phyloP scores from a whole-genome alignment of 768 basidiomycete species.

The Gautieria morchelliformis region DNA sequence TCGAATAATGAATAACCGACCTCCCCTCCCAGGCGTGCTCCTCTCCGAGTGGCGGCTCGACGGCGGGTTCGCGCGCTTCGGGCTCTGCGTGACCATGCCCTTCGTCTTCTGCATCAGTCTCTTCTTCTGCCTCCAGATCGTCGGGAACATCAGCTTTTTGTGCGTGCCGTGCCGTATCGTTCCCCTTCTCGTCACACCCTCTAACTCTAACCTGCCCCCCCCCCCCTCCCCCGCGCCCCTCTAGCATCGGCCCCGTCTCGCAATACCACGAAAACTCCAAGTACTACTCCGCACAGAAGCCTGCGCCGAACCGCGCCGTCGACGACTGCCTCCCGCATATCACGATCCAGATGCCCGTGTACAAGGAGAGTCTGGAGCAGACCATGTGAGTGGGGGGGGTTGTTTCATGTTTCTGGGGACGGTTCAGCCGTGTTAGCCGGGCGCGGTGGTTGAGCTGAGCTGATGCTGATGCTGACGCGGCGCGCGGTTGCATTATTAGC shows the following conservation, averaged over 20 bases:
- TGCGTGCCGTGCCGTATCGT: neutral
- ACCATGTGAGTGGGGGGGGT: slow-evolving; percentile 51
- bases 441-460: too few relatives aligned
- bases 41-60: slow-evolving; percentile 65
- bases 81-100: slow-evolving; percentile 53
- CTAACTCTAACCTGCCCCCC: too few relatives aligned
- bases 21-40: slow-evolving; percentile 26
- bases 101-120: slow-evolving; percentile 70
- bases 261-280: slow-evolving; percentile 79
- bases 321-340: slow-evolving; percentile 63
- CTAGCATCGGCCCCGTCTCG: slow-evolving; percentile 70
- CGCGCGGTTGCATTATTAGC: slow-evolving; percentile 24
- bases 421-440: too few relatives aligned
- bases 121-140: slow-evolving; percentile 11
- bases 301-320: slow-evolving; percentile 51
- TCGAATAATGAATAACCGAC: too few relatives aligned
- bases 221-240: too few relatives aligned
- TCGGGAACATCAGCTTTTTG: slow-evolving; percentile 11
- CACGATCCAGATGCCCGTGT: slow-evolving; percentile 78
- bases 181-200: neutral
- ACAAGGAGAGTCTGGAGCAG: slow-evolving; percentile 75
- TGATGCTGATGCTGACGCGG: neutral
- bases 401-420: too few relatives aligned
- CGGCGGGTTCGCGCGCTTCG: slow-evolving; percentile 50
- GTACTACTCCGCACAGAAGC: slow-evolving; percentile 67